Percentiles rank a stretch among this genome's conserved stretches.
Evolutionary conservation across 371 early-diverging fungal genomes (phyloP).

Genomic region (Cokeromyces recurvatus): DNA sequence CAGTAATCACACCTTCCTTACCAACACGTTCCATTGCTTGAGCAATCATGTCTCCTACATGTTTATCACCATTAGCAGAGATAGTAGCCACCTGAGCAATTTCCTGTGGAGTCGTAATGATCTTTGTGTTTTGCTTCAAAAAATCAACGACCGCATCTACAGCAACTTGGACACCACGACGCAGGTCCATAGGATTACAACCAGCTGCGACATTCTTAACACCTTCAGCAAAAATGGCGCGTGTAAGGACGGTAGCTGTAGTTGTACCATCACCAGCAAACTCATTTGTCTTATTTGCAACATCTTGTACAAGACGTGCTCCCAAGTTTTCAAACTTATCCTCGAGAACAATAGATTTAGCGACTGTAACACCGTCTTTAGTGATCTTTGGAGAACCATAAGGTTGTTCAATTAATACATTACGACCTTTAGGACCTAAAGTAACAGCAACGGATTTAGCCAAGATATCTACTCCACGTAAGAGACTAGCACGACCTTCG

Average conservation of each 20-base stretch:
- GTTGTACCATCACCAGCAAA: conserved; percentile 98
- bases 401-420: conserved; percentile 96
- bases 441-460: conserved; percentile 98
- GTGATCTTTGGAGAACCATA: conserved; percentile 98
- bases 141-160: conserved; percentile 88
- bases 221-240: conserved; percentile 97
- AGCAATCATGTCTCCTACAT: conserved; percentile 90
- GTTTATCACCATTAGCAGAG: conserved; percentile 97
- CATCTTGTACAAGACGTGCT: conserved; percentile 96
- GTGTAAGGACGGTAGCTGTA: conserved; percentile 96
- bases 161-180: conserved; percentile 92
- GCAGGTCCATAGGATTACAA: conserved; percentile 97
- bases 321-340: conserved; percentile 98
- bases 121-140: conserved; percentile 81
- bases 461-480: conserved; percentile 92
- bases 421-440: conserved; percentile 97
- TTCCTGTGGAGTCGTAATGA: conserved; percentile 91
- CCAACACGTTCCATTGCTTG: conserved; percentile 99
- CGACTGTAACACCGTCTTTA: conserved; percentile 99
- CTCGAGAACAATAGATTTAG: conserved; percentile 93
- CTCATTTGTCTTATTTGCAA: conserved; percentile 99
- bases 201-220: conserved; percentile 98
- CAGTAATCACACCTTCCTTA: conserved; percentile 98
- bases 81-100: conserved; percentile 95
- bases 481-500: conserved; percentile 89